phyloP scores from a whole-genome alignment of 331 rosid species.

The Dryas integrifolia region DNA sequence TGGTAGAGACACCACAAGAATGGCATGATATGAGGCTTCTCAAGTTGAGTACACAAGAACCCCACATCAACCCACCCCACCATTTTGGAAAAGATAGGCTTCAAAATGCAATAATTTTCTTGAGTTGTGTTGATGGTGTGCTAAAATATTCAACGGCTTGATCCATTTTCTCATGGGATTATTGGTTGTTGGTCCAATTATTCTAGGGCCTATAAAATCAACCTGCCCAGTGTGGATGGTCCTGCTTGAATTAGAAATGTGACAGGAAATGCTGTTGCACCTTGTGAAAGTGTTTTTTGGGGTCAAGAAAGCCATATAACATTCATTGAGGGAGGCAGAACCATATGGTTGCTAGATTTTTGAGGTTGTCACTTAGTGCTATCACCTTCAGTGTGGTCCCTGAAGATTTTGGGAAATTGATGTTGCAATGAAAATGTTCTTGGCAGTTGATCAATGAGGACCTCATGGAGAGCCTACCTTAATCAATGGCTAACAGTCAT shows the following conservation, averaged over 20 bases:
- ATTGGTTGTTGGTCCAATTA: background rate
- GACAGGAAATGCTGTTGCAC: background rate
- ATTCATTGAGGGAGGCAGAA: slow-evolving; percentile 7
- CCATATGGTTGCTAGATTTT: slow-evolving; percentile 7
- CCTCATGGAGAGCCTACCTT: no score
- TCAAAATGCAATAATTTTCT: slow-evolving; percentile 2
- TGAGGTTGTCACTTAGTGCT: background rate
- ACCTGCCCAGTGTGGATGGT: background rate
- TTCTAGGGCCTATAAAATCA: background rate
- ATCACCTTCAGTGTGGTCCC: background rate
- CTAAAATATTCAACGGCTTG: slow-evolving; percentile 16
- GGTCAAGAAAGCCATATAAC: background rate
- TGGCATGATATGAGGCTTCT: slow-evolving; percentile 35
- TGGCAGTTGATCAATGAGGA: background rate
- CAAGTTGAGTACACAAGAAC: slow-evolving; percentile 30
- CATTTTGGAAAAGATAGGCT: background rate
- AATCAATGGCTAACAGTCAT: no score
- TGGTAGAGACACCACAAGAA: slow-evolving; percentile 19
- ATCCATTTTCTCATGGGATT: slow-evolving; percentile 1
- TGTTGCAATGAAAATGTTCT: background rate
- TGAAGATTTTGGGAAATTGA: background rate
- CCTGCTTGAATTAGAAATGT: background rate
- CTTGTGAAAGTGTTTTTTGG: background rate
- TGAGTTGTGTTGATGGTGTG: slow-evolving; percentile 8
- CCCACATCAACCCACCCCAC: slow-evolving; percentile 44